A percentile compares a stretch with the other conserved stretches of the same genome.
Evolutionary conservation across 2,329 filamentous ascomycete genomes (phyloP).

Genomic region (Fusarium nisikadoi): DNA sequence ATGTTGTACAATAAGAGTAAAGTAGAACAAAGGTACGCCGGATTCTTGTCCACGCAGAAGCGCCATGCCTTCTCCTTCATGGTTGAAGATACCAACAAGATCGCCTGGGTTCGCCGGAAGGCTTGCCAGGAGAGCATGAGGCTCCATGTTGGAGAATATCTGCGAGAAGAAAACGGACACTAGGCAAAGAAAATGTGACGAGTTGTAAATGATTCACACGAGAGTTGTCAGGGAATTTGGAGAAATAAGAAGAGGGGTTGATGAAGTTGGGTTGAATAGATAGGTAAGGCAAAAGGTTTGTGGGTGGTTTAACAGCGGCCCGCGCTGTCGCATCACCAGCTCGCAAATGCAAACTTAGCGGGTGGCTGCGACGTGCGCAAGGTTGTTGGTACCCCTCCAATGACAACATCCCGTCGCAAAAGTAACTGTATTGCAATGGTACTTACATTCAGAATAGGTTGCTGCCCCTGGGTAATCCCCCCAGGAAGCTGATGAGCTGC

Average conservation of each 20-base stretch:
- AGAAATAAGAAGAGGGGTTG: constrained; percentile 1
- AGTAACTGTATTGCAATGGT: constrained; percentile 9
- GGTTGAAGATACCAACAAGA: constrained; percentile 38
- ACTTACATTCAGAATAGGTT: constrained; percentile 64
- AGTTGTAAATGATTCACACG: constrained; percentile 1
- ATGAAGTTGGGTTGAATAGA: background rate
- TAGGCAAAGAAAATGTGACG: background rate
- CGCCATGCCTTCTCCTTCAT: constrained; percentile 37
- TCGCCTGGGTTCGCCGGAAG: constrained; percentile 24
- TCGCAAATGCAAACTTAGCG: constrained; percentile 24
- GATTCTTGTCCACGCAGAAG: constrained; percentile 30
- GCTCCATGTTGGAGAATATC: constrained; percentile 21
- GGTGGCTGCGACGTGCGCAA: constrained; percentile 25
- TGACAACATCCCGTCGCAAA: background rate
- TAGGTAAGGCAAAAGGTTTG: constrained; percentile 2
- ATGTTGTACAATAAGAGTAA: constrained; percentile 41
- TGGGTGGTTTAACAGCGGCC: constrained; percentile 25
- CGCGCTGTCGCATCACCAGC: constrained; percentile 23
- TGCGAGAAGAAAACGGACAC: background rate
- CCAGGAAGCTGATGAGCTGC: constrained; percentile 53
- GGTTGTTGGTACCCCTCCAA: constrained; percentile 4
- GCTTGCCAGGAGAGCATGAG: constrained; percentile 3
- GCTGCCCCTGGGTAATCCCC: constrained; percentile 55
- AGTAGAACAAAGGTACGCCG: constrained; percentile 38
- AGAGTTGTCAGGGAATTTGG: background rate